Evolutionary conservation across 2,329 filamentous ascomycete species (phyloP).

Genomic region (Fusarium sp.): DNA sequence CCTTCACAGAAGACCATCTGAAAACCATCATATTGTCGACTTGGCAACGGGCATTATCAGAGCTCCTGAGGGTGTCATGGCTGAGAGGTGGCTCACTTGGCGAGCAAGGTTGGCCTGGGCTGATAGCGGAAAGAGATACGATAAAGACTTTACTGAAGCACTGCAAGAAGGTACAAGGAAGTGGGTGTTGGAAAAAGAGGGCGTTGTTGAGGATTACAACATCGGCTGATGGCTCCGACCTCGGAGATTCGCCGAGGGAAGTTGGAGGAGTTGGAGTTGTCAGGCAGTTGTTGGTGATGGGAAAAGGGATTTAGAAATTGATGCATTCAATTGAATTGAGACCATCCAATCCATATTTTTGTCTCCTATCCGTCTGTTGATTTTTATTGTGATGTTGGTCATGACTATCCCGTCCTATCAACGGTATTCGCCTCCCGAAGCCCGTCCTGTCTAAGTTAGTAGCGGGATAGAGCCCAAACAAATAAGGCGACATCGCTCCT

Average conservation of each 20-base stretch:
- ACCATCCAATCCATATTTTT: background rate
- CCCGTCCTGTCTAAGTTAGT: constrained; percentile 18
- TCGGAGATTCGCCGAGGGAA: constrained; percentile 35
- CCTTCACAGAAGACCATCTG: constrained; percentile 47
- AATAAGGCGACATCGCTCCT: constrained; percentile 14
- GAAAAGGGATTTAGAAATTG: background rate
- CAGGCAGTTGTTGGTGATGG: constrained; percentile 14
- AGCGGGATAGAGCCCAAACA: constrained; percentile 32
- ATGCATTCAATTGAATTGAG: too few species aligned
- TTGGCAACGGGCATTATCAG: constrained; percentile 60
- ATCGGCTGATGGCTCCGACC: constrained; percentile 45
- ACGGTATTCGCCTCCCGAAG: constrained; percentile 28
- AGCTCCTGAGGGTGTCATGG: constrained; percentile 59
- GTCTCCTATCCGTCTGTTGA: background rate
- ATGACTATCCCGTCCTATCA: background rate
- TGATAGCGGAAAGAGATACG: constrained; percentile 55
- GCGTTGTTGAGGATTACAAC: constrained; percentile 48
- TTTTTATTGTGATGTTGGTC: background rate
- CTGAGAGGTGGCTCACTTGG: constrained; percentile 63
- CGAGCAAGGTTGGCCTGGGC: constrained; percentile 54
- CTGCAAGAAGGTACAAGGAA: constrained; percentile 55
- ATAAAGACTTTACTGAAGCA: constrained; percentile 53
- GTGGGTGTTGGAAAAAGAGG: constrained; percentile 56
- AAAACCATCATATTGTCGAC: constrained; percentile 56
- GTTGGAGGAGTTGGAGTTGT: background rate